phyloP scores from a whole-genome alignment of 2,329 filamentous ascomycete genomes.

The Pseudohalonectria lignicola region DNA sequence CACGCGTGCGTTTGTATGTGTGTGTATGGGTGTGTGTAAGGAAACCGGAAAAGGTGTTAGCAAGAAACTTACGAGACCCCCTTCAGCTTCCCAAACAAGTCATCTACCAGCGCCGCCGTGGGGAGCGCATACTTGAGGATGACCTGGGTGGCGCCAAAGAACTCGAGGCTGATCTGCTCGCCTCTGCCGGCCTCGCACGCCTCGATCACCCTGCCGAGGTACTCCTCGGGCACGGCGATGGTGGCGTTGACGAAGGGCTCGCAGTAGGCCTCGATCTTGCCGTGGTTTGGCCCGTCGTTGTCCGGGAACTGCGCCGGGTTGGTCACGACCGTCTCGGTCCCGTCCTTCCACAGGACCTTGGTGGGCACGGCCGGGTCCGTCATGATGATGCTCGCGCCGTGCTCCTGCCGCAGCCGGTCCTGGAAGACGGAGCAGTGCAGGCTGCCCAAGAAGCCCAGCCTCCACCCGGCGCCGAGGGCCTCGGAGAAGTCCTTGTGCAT shows the following conservation, averaged over 20 bases:
- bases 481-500: conserved; percentile 91
- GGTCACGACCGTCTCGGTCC: conserved; percentile 66
- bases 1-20: no score
- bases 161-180: conserved; percentile 76
- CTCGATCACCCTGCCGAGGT: conserved; percentile 88
- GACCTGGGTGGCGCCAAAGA: conserved; percentile 85
- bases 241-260: conserved; percentile 69
- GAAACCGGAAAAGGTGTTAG: no score
- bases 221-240: conserved; percentile 86
- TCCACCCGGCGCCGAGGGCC: conserved; percentile 86
- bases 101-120: conserved; percentile 82
- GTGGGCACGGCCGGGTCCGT: conserved; percentile 93
- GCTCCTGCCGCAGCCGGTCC: conserved; percentile 85
- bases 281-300: conserved; percentile 32
- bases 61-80: conserved; percentile 54
- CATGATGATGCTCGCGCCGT: conserved; percentile 90
- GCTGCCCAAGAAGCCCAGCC: conserved; percentile 89
- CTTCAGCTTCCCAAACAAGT: conserved; percentile 95
- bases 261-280: conserved; percentile 31
- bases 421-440: conserved; percentile 99
- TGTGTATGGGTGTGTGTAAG: no score
- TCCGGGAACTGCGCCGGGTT: conserved; percentile 88
- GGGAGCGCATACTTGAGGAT: conserved; percentile 90
- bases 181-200: conserved; percentile 86
- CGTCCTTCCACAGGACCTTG: conserved; percentile 69